Conservation (phyloP, 345 rosid genomes). For the Rhodomyrtus tomentosa region DNA sequence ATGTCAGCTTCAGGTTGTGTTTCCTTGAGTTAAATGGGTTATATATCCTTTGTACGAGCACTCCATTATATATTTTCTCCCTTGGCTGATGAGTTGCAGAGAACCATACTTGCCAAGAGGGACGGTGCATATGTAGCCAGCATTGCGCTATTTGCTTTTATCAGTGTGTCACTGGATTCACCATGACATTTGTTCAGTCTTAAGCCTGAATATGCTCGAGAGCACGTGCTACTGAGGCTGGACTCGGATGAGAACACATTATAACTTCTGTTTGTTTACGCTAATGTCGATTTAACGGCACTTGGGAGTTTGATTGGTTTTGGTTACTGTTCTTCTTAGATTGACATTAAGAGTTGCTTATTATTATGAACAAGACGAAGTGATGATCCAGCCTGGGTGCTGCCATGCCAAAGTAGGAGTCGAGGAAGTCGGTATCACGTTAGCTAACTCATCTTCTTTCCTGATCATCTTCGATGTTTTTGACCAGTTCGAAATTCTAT, state of each 20-base stretch:
- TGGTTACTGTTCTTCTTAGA: background rate
- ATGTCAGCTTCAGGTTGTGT: slow-evolving; percentile 71
- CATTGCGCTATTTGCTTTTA: slow-evolving; percentile 53
- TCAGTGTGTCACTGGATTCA: slow-evolving; percentile 21
- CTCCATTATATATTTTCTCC: background rate
- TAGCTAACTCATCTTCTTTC: background rate
- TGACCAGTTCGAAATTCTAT: background rate
- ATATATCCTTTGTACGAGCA: background rate
- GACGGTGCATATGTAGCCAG: slow-evolving; percentile 78
- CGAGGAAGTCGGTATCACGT: background rate
- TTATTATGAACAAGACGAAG: background rate
- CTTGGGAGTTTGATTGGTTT: background rate
- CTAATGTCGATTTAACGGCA: background rate
- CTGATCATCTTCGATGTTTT: background rate
- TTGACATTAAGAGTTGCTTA: background rate
- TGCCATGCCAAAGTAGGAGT: background rate
- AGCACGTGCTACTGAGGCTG: background rate
- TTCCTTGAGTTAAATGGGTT: background rate
- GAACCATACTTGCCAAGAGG: slow-evolving; percentile 63
- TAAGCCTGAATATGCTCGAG: background rate
- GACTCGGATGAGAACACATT: background rate
- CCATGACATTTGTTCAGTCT: background rate
- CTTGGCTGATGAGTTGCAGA: slow-evolving; percentile 59
- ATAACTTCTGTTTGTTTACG: background rate
- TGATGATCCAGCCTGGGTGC: background rate